Base-by-base conservation (phyloP, 2,329 filamentous ascomycete species). In the Nothomitra cinnamomea region DNA sequence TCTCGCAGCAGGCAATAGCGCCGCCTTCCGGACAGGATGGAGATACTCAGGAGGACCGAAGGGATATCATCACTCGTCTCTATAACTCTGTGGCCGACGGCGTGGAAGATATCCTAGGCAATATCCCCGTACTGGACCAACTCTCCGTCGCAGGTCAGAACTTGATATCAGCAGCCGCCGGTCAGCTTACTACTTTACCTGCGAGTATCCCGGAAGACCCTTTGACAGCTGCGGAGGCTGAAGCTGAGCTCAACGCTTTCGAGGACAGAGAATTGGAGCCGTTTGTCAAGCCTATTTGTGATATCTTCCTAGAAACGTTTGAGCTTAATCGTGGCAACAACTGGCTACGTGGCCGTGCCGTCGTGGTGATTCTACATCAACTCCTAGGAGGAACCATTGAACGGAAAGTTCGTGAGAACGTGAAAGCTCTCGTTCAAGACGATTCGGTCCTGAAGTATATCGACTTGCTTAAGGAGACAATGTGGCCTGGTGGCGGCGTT, bases 51-150 rank as follows among this genome's bases (percentile, higher is more conserved):
- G 35, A 54, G 21, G 41, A 66, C 83, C 78, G 64, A 77, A 68
- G 65, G 66, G 86, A 96, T 64, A 89, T 98, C 65, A 92, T 98
- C 58, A 88, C 87, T 0, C 82, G 92, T 3, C 80, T 98, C 49
- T 98, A 96, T 69, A 94, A 94, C 65, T 96, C 90, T 0, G 90
- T 98, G 21, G 86, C 90, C 0, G 92, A 98, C 63, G 92, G 94
- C 35, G 94, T 98, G 83, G 92, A 98, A 64, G 92, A 98, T 61
- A 94, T 98, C 53, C 72, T 98, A 2, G 92, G 92, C 54, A 96
- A 95, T 63, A 90, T 96, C 43, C 87, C 92, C 1, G 89, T 95
- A 0, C 76, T 98, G 28, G 92, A 98, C 61, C 92, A 96, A 65
- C 78, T 98, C 5, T 95, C 89, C 0, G 78, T 88, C 1, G 89